Conservation (phyloP, 1,284 basidiomycete genomes). For the Ceratorhiza oryzae-sativae region DNA sequence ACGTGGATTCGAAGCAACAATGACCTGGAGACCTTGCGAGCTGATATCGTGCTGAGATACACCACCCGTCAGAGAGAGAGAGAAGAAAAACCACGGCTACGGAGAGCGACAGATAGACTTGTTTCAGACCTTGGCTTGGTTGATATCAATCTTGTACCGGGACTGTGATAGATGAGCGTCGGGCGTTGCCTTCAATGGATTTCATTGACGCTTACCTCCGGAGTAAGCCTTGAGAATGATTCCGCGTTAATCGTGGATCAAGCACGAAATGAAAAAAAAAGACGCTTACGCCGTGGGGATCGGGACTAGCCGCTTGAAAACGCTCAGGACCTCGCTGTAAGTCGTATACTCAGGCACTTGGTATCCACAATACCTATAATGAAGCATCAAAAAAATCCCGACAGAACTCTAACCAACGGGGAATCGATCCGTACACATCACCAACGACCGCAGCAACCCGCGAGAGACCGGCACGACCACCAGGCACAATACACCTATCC, state of each 20-base stretch:
- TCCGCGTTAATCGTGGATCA: neutral
- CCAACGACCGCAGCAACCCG: slow-evolving; percentile 91
- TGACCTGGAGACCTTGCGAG: slow-evolving; percentile 82
- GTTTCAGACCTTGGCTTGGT: slow-evolving; percentile 52
- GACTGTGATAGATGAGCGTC: slow-evolving; percentile 51
- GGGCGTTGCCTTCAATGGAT: neutral
- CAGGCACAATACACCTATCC: slow-evolving; percentile 78
- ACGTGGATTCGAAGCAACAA: slow-evolving; percentile 89
- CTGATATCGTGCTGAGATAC: slow-evolving; percentile 71
- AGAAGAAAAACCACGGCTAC: slow-evolving; percentile 4
- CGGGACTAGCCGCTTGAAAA: slow-evolving; percentile 88
- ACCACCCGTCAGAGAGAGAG: neutral
- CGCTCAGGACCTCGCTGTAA: slow-evolving; percentile 66
- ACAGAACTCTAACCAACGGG: slow-evolving; percentile 7
- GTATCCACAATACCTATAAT: slow-evolving; percentile 55
- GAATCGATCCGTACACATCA: slow-evolving; percentile 68
- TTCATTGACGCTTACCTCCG: slow-evolving; percentile 29
- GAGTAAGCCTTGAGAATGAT: slow-evolving; percentile 20
- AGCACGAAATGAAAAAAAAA: slow-evolving; percentile 21
- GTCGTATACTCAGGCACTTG: slow-evolving; percentile 86
- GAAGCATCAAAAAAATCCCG: slow-evolving; percentile 49
- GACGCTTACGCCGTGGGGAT: slow-evolving; percentile 81
- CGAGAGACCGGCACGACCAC: slow-evolving; percentile 86
- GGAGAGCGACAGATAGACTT: neutral
- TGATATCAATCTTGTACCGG: slow-evolving; percentile 75